Evolutionary conservation across 208 protist genomes (phyloP).

Genomic region (Phytomonas sp.): DNA sequence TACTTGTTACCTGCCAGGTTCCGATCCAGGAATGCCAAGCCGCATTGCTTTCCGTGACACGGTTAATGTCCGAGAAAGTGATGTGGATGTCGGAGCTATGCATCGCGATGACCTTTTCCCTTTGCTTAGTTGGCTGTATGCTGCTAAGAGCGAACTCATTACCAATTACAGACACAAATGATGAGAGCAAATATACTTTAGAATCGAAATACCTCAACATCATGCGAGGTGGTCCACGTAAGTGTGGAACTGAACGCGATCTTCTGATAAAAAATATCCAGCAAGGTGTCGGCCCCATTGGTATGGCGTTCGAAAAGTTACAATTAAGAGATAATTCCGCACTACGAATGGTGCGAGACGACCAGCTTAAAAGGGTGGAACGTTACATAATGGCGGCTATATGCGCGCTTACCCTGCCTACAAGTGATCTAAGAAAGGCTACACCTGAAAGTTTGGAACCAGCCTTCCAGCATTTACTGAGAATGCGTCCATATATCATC

Average conservation of each 20-base stretch:
- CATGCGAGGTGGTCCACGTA: slow-evolving; percentile 52
- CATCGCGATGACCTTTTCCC: slow-evolving; percentile 60
- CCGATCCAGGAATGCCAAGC: slow-evolving; percentile 57
- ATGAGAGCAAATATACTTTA: slow-evolving; percentile 7
- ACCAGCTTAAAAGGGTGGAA: slow-evolving; percentile 57
- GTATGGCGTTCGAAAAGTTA: slow-evolving; percentile 60
- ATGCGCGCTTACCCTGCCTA: slow-evolving; percentile 65
- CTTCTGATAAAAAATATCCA: slow-evolving; percentile 78
- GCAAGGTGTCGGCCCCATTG: slow-evolving; percentile 62
- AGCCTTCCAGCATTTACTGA: slow-evolving; percentile 56
- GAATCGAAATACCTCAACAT: slow-evolving; percentile 34
- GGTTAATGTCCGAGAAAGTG: slow-evolving; percentile 17
- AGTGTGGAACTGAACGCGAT: slow-evolving; percentile 58
- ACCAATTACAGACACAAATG: slow-evolving; percentile 11
- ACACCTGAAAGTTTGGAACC: slow-evolving; percentile 34
- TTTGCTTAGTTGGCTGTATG: slow-evolving; percentile 66
- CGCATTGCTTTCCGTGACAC: slow-evolving; percentile 47
- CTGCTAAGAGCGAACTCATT: slow-evolving; percentile 26
- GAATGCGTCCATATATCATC: slow-evolving; percentile 68
- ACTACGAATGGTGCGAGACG: slow-evolving; percentile 66
- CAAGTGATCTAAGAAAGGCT: slow-evolving; percentile 33
- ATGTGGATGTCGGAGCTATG: slow-evolving; percentile 49
- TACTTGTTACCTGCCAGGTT: slow-evolving; percentile 33
- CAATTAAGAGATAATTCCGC: slow-evolving; percentile 55
- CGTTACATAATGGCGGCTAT: slow-evolving; percentile 77